These are phyloP conservation scores for Hermanozyma aechmeae DNA, from an alignment of 805 yeast species.

Conservation along the genomic window DNA sequence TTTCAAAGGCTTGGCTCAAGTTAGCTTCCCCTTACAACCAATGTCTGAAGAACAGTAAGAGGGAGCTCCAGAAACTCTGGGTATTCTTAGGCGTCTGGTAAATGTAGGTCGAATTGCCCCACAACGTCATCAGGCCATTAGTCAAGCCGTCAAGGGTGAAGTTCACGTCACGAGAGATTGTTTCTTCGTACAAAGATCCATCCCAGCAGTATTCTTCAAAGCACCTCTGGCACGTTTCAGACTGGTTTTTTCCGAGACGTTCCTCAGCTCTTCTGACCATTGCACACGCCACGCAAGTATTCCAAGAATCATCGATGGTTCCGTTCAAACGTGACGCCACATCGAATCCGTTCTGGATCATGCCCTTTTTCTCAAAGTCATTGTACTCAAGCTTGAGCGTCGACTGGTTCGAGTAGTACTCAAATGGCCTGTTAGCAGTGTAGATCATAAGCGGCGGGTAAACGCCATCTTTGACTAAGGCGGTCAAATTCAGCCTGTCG, in stretches of 20 bases:
- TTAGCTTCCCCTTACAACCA: too few relatives aligned
- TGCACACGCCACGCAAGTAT: slow-evolving; percentile 76
- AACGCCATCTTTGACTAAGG: slow-evolving; percentile 30
- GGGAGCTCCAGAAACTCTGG: too few relatives aligned
- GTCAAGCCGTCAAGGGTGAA: background rate
- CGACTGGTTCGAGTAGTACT: slow-evolving; percentile 60
- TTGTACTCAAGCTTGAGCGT: slow-evolving; percentile 59
- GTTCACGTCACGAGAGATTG: background rate
- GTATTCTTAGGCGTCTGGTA: too few relatives aligned
- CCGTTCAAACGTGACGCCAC: slow-evolving; percentile 55
- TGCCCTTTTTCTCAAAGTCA: slow-evolving; percentile 43
- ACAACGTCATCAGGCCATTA: background rate
- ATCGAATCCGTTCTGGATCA: slow-evolving; percentile 71
- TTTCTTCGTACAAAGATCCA: slow-evolving; percentile 22
- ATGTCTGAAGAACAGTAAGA: too few relatives aligned
- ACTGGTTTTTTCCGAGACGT: slow-evolving; percentile 47
- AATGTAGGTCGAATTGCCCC: too few relatives aligned
- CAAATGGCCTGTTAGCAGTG: slow-evolving; percentile 62
- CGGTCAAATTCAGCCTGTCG: slow-evolving; percentile 53
- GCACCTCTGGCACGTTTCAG: slow-evolving; percentile 66
- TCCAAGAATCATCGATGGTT: slow-evolving; percentile 61
- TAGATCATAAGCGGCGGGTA: slow-evolving; percentile 73
- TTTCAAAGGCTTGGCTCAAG: too few relatives aligned
- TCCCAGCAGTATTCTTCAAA: slow-evolving; percentile 72
- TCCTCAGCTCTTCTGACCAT: slow-evolving; percentile 72